A percentile compares a stretch with the other conserved stretches of the same genome.
These are phyloP conservation scores for Neurospora sp. DNA, from an alignment of 495 filamentous ascomycete genomes.

Conservation along the genomic window DNA sequence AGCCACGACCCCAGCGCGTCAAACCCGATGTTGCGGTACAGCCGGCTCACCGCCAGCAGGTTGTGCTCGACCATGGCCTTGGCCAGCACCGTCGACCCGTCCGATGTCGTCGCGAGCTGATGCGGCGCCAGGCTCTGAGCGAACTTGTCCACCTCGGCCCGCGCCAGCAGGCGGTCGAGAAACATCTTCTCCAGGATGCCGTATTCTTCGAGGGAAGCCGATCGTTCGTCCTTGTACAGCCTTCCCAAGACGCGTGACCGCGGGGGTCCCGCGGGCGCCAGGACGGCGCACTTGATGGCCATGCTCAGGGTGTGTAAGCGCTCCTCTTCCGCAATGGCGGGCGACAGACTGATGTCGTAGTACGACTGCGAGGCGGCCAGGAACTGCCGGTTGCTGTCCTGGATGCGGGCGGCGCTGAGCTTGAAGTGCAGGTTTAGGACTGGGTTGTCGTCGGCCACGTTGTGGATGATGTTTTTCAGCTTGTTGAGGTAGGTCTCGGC, in stretches of 20 bases:
- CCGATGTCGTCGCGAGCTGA: slow-evolving; percentile 77
- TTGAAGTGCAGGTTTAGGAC: slow-evolving; percentile 73
- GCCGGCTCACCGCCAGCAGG: slow-evolving; percentile 68
- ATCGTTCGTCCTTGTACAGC: slow-evolving; percentile 90
- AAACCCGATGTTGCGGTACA: slow-evolving; percentile 84
- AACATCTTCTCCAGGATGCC: slow-evolving; percentile 96
- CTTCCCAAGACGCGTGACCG: slow-evolving; percentile 69
- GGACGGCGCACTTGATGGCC: slow-evolving; percentile 89
- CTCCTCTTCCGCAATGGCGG: slow-evolving; percentile 70
- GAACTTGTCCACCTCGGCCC: slow-evolving; percentile 77
- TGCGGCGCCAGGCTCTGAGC: slow-evolving; percentile 70
- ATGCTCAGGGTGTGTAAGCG: slow-evolving; percentile 72
- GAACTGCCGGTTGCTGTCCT: slow-evolving; percentile 83
- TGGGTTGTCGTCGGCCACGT: slow-evolving; percentile 57
- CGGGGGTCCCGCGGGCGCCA: slow-evolving; percentile 82
- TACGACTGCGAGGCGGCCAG: slow-evolving; percentile 83
- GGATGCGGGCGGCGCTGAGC: slow-evolving; percentile 83
- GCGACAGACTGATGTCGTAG: slow-evolving; percentile 68
- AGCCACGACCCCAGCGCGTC: slow-evolving; percentile 68
- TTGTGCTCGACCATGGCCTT: slow-evolving; percentile 96
- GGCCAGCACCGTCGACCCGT: slow-evolving; percentile 88
- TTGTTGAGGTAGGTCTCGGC: slow-evolving; percentile 86
- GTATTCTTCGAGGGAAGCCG: slow-evolving; percentile 65
- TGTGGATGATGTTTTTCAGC: slow-evolving; percentile 82
- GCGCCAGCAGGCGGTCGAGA: slow-evolving; percentile 71